phyloP scores from a whole-genome alignment of 202 grass and related monocot genomes.

The Alloteropsis angusta region DNA sequence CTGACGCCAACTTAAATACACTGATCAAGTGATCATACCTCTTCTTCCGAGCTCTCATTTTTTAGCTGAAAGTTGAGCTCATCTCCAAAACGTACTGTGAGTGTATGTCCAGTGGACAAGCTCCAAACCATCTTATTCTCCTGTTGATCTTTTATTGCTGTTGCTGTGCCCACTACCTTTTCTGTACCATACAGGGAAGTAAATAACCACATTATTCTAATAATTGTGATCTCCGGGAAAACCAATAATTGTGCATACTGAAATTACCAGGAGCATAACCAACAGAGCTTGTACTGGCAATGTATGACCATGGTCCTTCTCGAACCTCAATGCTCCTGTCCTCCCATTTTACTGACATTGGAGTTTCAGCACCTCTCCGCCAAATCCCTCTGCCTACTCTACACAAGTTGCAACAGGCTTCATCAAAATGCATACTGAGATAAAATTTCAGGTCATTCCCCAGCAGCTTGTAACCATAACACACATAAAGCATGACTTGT shows the following conservation, averaged over 20 bases:
- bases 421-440: constrained; percentile 10
- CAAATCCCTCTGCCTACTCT: constrained; percentile 98
- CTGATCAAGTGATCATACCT: constrained; percentile 29
- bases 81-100: constrained; percentile 53
- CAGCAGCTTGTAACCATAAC: background rate
- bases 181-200: constrained; percentile 47
- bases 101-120: constrained; percentile 70
- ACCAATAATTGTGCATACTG: background rate
- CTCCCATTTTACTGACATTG: constrained; percentile 64
- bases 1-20: background rate
- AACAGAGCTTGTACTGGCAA: constrained; percentile 58
- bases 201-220: background rate
- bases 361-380: constrained; percentile 87
- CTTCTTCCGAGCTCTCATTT: constrained; percentile 56
- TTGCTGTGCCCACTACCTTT: constrained; percentile 73
- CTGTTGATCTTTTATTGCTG: constrained; percentile 37
- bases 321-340: constrained; percentile 77
- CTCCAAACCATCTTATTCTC: constrained; percentile 59
- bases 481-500: background rate
- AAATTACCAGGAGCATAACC: constrained; percentile 83
- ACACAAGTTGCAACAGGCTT: constrained; percentile 31
- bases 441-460: background rate
- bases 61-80: constrained; percentile 53
- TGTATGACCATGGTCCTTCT: constrained; percentile 86
- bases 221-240: background rate